Base-by-base conservation (phyloP, 805 yeast species). In the Wickerhamiella spandovensis region DNA sequence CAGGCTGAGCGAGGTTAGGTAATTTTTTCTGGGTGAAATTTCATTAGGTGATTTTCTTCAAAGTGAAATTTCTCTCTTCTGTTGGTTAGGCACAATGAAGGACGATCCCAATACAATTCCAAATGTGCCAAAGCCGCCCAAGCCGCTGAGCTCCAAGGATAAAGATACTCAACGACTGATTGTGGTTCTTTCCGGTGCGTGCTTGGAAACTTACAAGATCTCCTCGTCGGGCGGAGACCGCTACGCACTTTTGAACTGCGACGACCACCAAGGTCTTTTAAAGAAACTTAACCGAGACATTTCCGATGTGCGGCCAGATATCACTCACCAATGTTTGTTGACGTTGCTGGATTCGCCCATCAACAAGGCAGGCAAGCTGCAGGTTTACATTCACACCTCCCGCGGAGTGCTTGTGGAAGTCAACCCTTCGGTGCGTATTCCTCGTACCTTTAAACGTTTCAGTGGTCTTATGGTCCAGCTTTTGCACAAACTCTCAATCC, bases 241-340 rank as follows among this genome's bases (percentile, higher is more conserved):
- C 66, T 92, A 82, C 63, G 97, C 95, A 0, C 70, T 92, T 53
- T 74, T 92, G 62, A 92, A 92, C 71, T 92, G 98, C 73, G 98
- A 92, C 67, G 98, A 92, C 65, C 98, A 92, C 66, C 98, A 92
- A 70, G 97, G 97, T 15, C 72, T 90, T 48, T 72, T 92, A 61
- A 83, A 90, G 66, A 90, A 88, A 65, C 87, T 90, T 95, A 95
- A 95, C 48, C 79, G 97, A 64, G 97, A 92, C 64, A 90, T 92
- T 56, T 86, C 95, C 46, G 98, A 92, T 64, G 97, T 97, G 7
- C 80, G 98, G 67, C 98, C 98, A n/a, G 98, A 92, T 67, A 92
- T 92, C 61, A 92, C 98, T 43, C 98, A 92, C 65, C 98, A 90
- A 69, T 92, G 98, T 73, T 77, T 92, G 42, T 74, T 92, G 67